phyloP scores from a whole-genome alignment of 768 basidiomycete genomes.

The Hericium rajendrae region DNA sequence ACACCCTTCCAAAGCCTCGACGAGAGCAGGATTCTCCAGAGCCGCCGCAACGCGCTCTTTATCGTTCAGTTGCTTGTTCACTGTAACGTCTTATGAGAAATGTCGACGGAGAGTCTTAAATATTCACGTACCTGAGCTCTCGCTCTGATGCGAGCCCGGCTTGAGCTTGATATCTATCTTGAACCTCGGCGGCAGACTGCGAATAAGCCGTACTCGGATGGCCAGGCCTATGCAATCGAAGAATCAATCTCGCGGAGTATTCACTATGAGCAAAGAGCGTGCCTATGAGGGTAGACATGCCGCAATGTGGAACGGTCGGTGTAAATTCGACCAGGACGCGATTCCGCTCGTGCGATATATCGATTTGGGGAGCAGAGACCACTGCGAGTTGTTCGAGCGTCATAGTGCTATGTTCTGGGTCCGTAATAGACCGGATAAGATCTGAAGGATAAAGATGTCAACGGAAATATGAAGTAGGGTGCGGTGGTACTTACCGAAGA shows the following conservation, averaged over 20 bases:
- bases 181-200: slow-evolving; percentile 86
- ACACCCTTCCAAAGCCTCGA: slow-evolving; percentile 83
- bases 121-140: slow-evolving; percentile 54
- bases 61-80: slow-evolving; percentile 98
- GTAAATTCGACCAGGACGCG: slow-evolving; percentile 85
- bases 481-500: slow-evolving; percentile 57
- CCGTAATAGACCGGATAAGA: slow-evolving; percentile 83
- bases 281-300: slow-evolving; percentile 97
- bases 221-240: slow-evolving; percentile 57
- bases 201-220: slow-evolving; percentile 84
- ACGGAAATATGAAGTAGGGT: not conserved
- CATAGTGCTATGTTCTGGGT: slow-evolving; percentile 88
- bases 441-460: slow-evolving; percentile 38
- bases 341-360: slow-evolving; percentile 41
- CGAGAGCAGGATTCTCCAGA: slow-evolving; percentile 79
- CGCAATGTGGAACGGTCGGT: slow-evolving; percentile 95
- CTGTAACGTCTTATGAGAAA: slow-evolving; percentile 31
- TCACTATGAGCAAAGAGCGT: slow-evolving; percentile 17
- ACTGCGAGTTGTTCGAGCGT: slow-evolving; percentile 92
- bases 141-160: slow-evolving; percentile 94
- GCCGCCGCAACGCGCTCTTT: slow-evolving; percentile 98
- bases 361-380: slow-evolving; percentile 83
- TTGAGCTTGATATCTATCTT: slow-evolving; percentile 91
- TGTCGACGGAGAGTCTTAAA: not conserved
- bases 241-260: not conserved